Evolutionary conservation across 1,284 basidiomycete species (phyloP).

Genomic region (Melampsora americana): DNA sequence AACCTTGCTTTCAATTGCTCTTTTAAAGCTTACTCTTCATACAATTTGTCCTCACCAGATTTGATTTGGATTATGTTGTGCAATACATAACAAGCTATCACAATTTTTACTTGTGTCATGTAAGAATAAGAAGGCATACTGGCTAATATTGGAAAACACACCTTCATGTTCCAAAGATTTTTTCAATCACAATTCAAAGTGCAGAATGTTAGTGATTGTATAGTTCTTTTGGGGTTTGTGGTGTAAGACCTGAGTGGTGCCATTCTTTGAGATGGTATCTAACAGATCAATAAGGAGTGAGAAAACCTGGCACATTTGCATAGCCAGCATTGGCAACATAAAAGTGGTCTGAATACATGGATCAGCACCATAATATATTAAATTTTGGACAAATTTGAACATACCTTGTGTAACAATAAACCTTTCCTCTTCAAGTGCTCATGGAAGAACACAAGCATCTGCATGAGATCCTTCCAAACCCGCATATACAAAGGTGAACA

Average conservation of each 20-base stretch:
- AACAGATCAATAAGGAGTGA: no score
- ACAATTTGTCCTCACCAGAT: not conserved
- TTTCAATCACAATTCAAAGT: not conserved
- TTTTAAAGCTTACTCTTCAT: not conserved
- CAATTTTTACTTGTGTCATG: not conserved
- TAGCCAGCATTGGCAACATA: not conserved
- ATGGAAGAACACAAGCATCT: slow-evolving; percentile 54
- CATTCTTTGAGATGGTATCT: no score
- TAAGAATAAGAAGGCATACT: not conserved
- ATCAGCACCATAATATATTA: no score
- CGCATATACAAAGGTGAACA: slow-evolving; percentile 54
- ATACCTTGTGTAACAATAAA: slow-evolving; percentile 13
- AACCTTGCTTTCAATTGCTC: not conserved
- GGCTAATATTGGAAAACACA: not conserved
- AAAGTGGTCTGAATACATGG: not conserved
- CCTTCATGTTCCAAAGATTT: not conserved
- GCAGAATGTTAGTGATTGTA: not conserved
- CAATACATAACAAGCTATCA: not conserved
- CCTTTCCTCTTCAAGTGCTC: slow-evolving; percentile 47
- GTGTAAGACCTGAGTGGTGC: no score
- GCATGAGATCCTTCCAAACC: no score
- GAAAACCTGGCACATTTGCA: no score
- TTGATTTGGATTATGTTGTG: not conserved
- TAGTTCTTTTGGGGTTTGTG: not conserved
- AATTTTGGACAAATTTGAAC: no score